Conservation (phyloP, 179 eudicot genomes). For the Beta macrorhiza region DNA sequence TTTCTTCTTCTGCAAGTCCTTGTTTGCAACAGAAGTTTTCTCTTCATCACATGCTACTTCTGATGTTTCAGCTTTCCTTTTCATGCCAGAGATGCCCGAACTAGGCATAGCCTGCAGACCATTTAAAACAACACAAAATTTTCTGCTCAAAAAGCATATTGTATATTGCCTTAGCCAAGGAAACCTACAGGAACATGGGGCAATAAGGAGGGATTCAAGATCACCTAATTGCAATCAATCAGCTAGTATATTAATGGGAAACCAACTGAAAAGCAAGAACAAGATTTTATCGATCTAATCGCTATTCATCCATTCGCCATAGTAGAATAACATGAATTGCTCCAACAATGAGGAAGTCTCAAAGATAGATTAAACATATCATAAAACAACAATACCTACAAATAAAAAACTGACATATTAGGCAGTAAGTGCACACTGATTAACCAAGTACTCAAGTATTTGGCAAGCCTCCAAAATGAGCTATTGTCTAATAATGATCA, state of each 20-base stretch:
- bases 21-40: conserved; percentile 8
- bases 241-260: not conserved
- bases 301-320: not conserved
- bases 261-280: not conserved
- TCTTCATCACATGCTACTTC: conserved; percentile 21
- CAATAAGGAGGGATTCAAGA: not conserved
- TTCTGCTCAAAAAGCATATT: not conserved
- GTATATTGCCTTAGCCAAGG: conserved; percentile 6
- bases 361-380: not conserved
- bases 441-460: not conserved
- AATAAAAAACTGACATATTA: not conserved
- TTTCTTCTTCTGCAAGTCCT: conserved; percentile 22
- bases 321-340: not conserved
- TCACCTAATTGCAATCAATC: not conserved
- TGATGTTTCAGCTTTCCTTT: conserved; percentile 37
- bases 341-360: not conserved
- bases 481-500: not conserved
- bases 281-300: not conserved
- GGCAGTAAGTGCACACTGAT: not conserved
- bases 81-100: conserved; percentile 26
- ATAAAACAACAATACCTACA: not conserved
- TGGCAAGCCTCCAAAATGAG: not conserved
- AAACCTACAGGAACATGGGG: not conserved
- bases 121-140: not conserved
- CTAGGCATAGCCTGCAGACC: conserved; percentile 23